phyloP scores from a whole-genome alignment of 176 grass and related monocot species.

The Avena eriantha region DNA sequence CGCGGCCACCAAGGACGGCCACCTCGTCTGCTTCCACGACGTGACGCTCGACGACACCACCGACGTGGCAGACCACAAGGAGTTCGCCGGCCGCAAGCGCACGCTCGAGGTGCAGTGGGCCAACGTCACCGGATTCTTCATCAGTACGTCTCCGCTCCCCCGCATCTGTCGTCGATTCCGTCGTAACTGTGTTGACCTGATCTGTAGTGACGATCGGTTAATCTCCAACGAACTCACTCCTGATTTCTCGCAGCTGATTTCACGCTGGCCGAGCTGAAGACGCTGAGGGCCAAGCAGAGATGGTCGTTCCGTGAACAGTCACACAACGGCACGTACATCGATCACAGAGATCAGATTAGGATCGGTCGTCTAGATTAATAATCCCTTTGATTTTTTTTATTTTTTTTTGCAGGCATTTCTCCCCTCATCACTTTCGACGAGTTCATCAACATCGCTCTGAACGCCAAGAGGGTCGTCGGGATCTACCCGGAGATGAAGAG shows the following conservation, averaged over 20 bases:
- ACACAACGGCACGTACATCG: conserved; percentile 36
- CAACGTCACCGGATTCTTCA: conserved; percentile 56
- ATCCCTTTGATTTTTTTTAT: too few species aligned
- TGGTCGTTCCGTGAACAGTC: conserved; percentile 51
- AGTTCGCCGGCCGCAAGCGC: conserved; percentile 50
- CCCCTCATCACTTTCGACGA: conserved; percentile 68
- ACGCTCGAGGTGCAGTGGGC: conserved; percentile 58
- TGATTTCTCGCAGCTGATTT: conserved; percentile 45
- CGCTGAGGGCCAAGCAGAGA: conserved; percentile 54
- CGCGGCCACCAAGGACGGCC: conserved; percentile 53
- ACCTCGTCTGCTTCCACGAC: conserved; percentile 68
- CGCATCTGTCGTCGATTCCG: not conserved
- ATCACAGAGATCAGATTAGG: not conserved
- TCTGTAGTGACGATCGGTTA: not conserved
- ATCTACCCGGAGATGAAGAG: conserved; percentile 72
- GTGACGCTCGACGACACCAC: conserved; percentile 55
- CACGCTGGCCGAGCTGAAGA: conserved; percentile 62
- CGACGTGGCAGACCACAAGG: conserved; percentile 47
- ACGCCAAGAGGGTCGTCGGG: conserved; percentile 48
- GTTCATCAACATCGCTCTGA: conserved; percentile 58
- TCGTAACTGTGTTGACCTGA: not conserved
- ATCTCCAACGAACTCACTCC: not conserved
- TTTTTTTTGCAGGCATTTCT: conserved; percentile 37
- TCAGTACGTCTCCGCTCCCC: conserved; percentile 29
- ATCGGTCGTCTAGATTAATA: not conserved